Base-by-base conservation (phyloP, 2,329 filamentous ascomycete species). In the Hypoxylon sp. region DNA sequence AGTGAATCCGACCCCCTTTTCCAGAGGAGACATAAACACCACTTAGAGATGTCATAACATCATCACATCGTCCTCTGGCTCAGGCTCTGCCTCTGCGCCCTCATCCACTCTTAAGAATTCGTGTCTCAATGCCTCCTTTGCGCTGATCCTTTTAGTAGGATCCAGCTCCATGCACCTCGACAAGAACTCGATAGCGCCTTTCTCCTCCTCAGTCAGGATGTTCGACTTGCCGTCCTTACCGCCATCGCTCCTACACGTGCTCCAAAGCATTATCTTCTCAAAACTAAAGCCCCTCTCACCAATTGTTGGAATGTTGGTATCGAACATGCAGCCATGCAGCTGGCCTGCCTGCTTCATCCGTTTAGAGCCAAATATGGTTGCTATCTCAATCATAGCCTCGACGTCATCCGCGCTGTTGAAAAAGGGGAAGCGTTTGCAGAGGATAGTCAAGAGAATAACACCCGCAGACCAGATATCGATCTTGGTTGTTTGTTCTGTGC, bases 341-440 rank as follows among this genome's bases (percentile, higher is more conserved):
- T 93, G 83, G 0, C 93, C 93, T 2, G 91, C 92, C 34, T 88
- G 84, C 76, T 91, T 92, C 95, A 99, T 98, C 64, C 90, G 89
- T 76, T 88, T 90, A 45, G 86, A 86, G 53, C 96, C 96, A 78
- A 98, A 98, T 67, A 99, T 97, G 64, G 93, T 97, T 36, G 94
- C 93, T 72, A 99, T 97, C 80, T 99, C 96, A 72, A 99, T 95
- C 87, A 98, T 91, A 56, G 96, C 96, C 77, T 99, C 96, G 51
- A 99, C 92, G 75, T 99, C 96, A 78, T 99, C 96, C n/a, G 94
- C 91, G 49, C 93, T 97, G 81, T 99, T 98, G 85, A 99, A 99
- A 81, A 99, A 99, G 1, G 96, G 96, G 75, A 99, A 99, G 3
- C 96, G 90, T 62, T 92, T 91, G 43, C 93, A 95, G 13, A 99